Base-by-base conservation (phyloP, 192 early-diverging fungal genomes). In the Backusella parvicylindrica region DNA sequence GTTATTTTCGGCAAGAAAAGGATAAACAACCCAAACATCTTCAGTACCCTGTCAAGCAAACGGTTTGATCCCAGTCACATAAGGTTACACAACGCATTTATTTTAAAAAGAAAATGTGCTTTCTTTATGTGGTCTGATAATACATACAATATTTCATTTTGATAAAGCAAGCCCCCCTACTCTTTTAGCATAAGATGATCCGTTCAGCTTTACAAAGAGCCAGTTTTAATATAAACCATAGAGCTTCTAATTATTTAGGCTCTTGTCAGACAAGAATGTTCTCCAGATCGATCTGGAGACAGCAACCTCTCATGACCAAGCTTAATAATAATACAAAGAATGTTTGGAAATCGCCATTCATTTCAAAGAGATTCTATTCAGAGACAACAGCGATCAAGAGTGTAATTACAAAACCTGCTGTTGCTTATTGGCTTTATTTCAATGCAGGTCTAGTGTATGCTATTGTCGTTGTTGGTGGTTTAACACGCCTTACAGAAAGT, bases 401-500 rank as follows among this genome's bases (percentile, higher is more conserved):
- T 13, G 35, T 72, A 23, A 64, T 76, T 0, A 66, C 72, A 4
- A 76, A 76, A 9, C 88, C 88, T 37, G 76, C 85, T 73, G 98
- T 99, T n/a, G 98, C 93, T 2, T 95, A 93, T 73, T 99, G 98
- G 98, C 89, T 95, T 69, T 89, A 97, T 56, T 91, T 92, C 30
- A 94, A 91, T 75, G 95, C 92, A 3, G 91, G 90, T 21, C 90
- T 97, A 75, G 92, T 96, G 37, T 99, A 96, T 86, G 91, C 90
- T 6, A 97, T 99, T 68, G 92, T 99, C 6, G 92, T 96, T 6
- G 88, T 97, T 70, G 98, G 98, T 68, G 98, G 98, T 0, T 78
- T 99, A 63, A 99, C 98, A 38, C 89, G 98, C 37, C 84, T 99
- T 75, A 99, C 98, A n/a, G 98, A 98, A 81, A 93, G 92, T 72